Conservation (phyloP, 2,329 filamentous ascomycete species). For the Plenodomus tracheiphilus region DNA sequence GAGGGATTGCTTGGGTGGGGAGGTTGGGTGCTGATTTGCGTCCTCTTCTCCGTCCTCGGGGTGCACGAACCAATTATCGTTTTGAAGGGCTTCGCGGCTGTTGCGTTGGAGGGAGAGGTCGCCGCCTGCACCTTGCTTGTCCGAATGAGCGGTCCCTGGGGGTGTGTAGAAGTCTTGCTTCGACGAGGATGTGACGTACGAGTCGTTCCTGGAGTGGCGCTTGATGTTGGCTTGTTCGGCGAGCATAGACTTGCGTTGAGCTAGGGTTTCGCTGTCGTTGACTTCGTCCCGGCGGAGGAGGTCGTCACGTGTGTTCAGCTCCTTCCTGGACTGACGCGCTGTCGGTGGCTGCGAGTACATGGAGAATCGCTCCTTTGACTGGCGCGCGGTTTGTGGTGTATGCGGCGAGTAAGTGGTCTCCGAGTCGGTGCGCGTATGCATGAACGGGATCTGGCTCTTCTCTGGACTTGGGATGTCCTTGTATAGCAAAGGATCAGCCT, state of each 20-base stretch:
- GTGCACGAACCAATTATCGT: constrained; percentile 54
- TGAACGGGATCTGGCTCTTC: constrained; percentile 69
- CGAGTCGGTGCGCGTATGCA: constrained; percentile 73
- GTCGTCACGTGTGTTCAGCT: constrained; percentile 40
- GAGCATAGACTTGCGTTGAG: constrained; percentile 39
- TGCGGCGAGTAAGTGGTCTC: constrained; percentile 58
- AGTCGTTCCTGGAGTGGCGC: constrained; percentile 31
- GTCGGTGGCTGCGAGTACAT: constrained; percentile 47
- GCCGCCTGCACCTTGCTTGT: constrained; percentile 21
- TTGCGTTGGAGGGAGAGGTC: constrained; percentile 35
- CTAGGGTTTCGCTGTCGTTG: constrained; percentile 35
- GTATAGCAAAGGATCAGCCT: constrained; percentile 32
- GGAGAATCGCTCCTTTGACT: constrained; percentile 56
- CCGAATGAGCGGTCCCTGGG: constrained; percentile 19
- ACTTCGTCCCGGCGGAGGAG: constrained; percentile 23
- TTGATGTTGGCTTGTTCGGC: constrained; percentile 41
- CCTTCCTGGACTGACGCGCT: constrained; percentile 42
- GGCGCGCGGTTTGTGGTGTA: constrained; percentile 55
- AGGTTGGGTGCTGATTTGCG: constrained; percentile 13
- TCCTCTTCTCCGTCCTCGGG: constrained; percentile 23
- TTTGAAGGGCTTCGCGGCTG: constrained; percentile 42
- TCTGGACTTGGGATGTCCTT: constrained; percentile 36
- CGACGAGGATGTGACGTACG: constrained; percentile 30
- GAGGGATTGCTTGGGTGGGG: constrained; percentile 22
- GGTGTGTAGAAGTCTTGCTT: constrained; percentile 39